Evolutionary conservation across 2,329 filamentous ascomycete genomes (phyloP), one percentile per base, ranked within the genome.

Genomic region (Aureobasidium sp.): DNA sequence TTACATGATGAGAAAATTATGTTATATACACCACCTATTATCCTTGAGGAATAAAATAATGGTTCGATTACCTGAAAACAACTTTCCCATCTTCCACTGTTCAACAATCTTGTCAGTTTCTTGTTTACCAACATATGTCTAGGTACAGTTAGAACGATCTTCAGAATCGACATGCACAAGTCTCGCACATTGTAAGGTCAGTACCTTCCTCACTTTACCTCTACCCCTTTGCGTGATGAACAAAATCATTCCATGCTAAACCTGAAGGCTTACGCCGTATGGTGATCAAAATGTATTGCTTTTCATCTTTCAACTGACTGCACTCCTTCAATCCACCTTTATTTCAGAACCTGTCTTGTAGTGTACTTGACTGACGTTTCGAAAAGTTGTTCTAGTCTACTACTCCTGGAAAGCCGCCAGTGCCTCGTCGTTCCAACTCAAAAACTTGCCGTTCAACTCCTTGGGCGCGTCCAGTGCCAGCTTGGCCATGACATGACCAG

Each of bases 291-390:
- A 80, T 78, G 81, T 81, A 82, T 85, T 65, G 82, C 86, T 89
- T 89, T 90, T 90, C 87, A 90, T 89, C 87, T 89, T 89, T 89
- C 87, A 82, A 82, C 86, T 90, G 87, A 90, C 57, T 60, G 74
- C 72, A 71, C 27, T 41, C 11, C 31, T 14, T 41, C 17, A 48
- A 5, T 41, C 20, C 12, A 47, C 17, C 3, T 29, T 39, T 12
- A 20, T n/a, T 45, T n/a, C 37, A 27, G 20, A 25, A 55, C 2
- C 6, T 22, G 11, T 20, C 11, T 53, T 41, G n/a, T 22, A 48
- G 61, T 52, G 20, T 48, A 60, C 44, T 39, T 12, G 45, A 27
- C 61, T 63, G 20, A 61, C 58, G 22, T 27, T n/a, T 61, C 20
- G 9, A 61, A 42, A 55, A 51, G 56, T 39, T 15, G 14, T 6